Evolutionary conservation across 371 early-diverging fungal genomes (phyloP), one percentile per base, ranked within the genome.

Genomic region (Vittaforma corneae): DNA sequence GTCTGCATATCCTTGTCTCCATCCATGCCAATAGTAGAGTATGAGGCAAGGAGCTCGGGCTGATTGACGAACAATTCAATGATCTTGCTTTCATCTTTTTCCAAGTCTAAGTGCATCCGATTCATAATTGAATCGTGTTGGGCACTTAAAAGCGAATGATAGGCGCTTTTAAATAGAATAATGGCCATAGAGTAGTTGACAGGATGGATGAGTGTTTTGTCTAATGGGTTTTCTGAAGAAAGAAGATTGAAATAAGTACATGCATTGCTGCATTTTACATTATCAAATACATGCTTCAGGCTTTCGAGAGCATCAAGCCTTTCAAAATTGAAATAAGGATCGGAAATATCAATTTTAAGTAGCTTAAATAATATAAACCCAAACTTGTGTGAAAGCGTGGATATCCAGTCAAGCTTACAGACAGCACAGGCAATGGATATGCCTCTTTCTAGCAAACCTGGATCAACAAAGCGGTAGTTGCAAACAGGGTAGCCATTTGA

Each of bases 341-440:
- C 34, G 33, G 2, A 28, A 11, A 63, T n/a, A 20, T 9, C 5
- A 16, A 63, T 29, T 16, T 48, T 29, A 22, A 63, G 9, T 5
- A 58, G 3, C 11, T 63, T 44, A 9, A 63, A 58, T 5, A 63
- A 48, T 2, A 24, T 59, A 35, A 24, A 48, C 3, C 61, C 29
- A 20, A 5, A 53, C 50, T 53, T 35, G 32, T 29, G 28, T 4
- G 11, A 11, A 2, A 53, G 30, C 3, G 54, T 42, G 22, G n/a
- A 6, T 24, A 6, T 63, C 56, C 54, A 63, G 32, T 63, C 64
- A n/a, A 53, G 26, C 42, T 63, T 63, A 30, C 35, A 20, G 6
- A 3, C 3, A 4, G 59, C 50, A 5, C 22, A 4, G 3, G 64
- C 54, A 5, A 55, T 34, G 5, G 11, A 6, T 5, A 63, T 63